A percentile compares a stretch with the other conserved stretches of the same genome.
Evolutionary conservation across 805 yeast genomes (phyloP).

Genomic region (Isabelozyma pseudorhagii): DNA sequence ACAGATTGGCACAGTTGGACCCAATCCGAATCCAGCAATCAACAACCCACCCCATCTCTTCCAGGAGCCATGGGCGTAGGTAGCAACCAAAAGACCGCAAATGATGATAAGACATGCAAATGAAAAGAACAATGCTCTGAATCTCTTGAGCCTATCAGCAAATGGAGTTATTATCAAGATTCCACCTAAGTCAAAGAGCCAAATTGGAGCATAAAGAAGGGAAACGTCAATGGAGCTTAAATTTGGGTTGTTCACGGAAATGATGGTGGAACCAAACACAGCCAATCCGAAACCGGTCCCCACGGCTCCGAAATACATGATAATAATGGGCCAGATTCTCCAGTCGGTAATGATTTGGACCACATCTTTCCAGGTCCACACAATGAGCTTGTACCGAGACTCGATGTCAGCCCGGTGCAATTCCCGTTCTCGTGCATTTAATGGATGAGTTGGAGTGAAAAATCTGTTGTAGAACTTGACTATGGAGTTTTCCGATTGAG

Average conservation of each 20-base stretch:
- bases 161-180: constrained; percentile 74
- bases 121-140: constrained; percentile 62
- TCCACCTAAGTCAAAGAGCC: constrained; percentile 81
- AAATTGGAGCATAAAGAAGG: constrained; percentile 80
- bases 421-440: constrained; percentile 48
- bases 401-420: constrained; percentile 63
- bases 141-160: constrained; percentile 63
- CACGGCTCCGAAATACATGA: constrained; percentile 91
- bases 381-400: constrained; percentile 40
- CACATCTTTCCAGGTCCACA: constrained; percentile 64
- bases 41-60: constrained; percentile 74
- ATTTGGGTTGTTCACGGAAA: constrained; percentile 58
- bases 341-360: constrained; percentile 52
- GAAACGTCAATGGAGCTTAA: constrained; percentile 68
- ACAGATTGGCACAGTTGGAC: constrained; percentile 86
- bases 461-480: constrained; percentile 17
- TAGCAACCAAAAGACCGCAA: constrained; percentile 69
- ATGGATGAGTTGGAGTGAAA: constrained; percentile 43
- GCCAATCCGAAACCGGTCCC: constrained; percentile 89
- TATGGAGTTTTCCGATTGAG: constrained; percentile 10
- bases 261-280: constrained; percentile 79
- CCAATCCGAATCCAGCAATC: constrained; percentile 82
- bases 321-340: constrained; percentile 73
- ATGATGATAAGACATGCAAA: constrained; percentile 65
- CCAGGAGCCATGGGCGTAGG: constrained; percentile 75